A percentile compares a stretch with the other conserved stretches of the same genome.
These are phyloP conservation scores for Rhynchosporium agropyri DNA, from an alignment of 2,329 filamentous ascomycete species.

Conservation along the genomic window DNA sequence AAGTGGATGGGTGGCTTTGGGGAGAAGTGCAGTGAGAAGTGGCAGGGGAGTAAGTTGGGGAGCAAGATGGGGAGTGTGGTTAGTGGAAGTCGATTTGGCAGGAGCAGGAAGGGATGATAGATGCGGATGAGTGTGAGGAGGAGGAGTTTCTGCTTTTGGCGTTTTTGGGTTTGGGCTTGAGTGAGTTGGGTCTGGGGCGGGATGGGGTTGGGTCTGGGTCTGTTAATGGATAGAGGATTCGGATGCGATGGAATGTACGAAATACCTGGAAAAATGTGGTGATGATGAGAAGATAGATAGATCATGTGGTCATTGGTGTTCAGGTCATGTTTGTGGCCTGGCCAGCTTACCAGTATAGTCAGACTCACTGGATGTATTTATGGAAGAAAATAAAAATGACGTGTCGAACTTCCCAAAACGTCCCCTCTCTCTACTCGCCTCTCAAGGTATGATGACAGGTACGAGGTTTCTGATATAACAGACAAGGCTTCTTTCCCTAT, in stretches of 20 bases:
- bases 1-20: constrained; percentile 39
- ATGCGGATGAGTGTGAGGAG: neutral
- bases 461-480: too few species aligned
- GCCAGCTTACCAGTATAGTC: too few species aligned
- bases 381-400: too few species aligned
- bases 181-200: neutral
- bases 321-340: too few species aligned
- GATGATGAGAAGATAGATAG: neutral
- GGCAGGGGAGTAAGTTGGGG: constrained; percentile 31
- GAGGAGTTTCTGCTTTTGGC: neutral
- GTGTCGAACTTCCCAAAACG: too few species aligned
- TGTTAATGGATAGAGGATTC: neutral
- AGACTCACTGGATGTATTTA: too few species aligned
- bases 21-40: constrained; percentile 35
- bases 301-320: neutral
- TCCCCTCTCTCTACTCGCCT: too few species aligned
- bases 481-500: too few species aligned
- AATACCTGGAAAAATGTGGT: neutral
- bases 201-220: neutral
- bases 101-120: neutral
- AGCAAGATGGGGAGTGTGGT: constrained; percentile 36
- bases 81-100: constrained; percentile 29
- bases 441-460: too few species aligned
- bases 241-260: neutral
- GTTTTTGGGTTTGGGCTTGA: neutral